Evolutionary conservation across 352 stramenopile species (phyloP), one percentile per base, ranked within the genome.

Genomic region (Albugo candida): DNA sequence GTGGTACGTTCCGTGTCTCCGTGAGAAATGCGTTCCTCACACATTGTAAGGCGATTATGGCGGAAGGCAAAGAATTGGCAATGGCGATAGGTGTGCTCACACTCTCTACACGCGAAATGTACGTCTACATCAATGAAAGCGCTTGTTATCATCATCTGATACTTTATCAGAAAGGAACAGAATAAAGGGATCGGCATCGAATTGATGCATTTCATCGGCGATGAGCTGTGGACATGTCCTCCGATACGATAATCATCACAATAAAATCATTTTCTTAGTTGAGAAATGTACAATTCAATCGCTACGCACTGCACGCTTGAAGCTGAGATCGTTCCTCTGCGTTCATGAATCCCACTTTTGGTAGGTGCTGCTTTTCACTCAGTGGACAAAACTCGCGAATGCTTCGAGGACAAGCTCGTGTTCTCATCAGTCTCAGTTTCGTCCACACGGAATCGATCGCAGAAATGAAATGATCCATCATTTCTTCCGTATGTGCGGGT

Each of bases 131-230:
- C 39, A 12, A 17, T 53, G 8, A 41, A 41, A 14, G 14, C 36
- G 14, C 36, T 14, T 41, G 21, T 19, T 36, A 10, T 13, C 35
- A 20, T 11, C 61, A 19, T 41, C 34, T 21, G 43, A 51, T 12
- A 18, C 31, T 19, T 3, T 49, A 6, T n/a, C 56, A 96, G 87
- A 45, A 76, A 86, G 40, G 66, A 70, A 59, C 82, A 88, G 60
- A 98, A 98, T 70, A 97, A 98, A 59, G 95, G 94, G 36, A 86
- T 96, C 35, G 94, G 82, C 37, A 97, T 98, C 57, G 92, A 98
- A 45, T 82, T 96, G 53, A 71, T 93, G 59, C 94, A 99, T 65
- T 97, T 93, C 73, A 70, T 99, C 18, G 93, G 92, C 34, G 95
- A 99, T 69, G 94, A 96, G 40, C 66, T 99, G 18, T 99, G 87